These are phyloP conservation scores for Halophytophthora batemanensis DNA, from an alignment of 352 stramenopile genomes.

Conservation along the genomic window DNA sequence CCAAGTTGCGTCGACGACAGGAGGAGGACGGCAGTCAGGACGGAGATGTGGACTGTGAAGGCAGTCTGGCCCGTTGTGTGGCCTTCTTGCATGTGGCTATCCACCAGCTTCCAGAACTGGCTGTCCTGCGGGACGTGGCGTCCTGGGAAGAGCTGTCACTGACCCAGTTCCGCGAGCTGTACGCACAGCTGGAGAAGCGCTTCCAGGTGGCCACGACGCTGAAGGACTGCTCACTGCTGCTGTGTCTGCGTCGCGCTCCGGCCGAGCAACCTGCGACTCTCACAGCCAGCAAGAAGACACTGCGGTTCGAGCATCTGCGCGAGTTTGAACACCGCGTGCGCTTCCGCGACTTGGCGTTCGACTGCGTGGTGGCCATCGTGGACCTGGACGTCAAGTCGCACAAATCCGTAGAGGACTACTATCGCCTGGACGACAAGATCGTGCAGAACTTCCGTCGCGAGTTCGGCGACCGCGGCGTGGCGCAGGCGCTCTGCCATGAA, in stretches of 20 bases:
- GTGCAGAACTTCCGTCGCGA: conserved; percentile 50
- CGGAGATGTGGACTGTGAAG: conserved; percentile 43
- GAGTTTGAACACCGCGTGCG: conserved; percentile 66
- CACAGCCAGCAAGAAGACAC: conserved; percentile 8
- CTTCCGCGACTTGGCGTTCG: conserved; percentile 67
- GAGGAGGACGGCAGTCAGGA: conserved; percentile 13
- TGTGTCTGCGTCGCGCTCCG: conserved; percentile 58
- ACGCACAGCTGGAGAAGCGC: conserved; percentile 56
- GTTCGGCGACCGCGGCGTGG: conserved; percentile 32
- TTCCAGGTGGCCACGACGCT: conserved; percentile 84
- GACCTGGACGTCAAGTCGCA: conserved; percentile 87
- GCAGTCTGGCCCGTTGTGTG: conserved; percentile 41
- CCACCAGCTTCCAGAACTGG: conserved; percentile 33
- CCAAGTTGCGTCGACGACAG: conserved; percentile 8
- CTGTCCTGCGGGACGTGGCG: conserved; percentile 25
- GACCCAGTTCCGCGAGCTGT: conserved; percentile 43
- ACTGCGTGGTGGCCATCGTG: conserved; percentile 81
- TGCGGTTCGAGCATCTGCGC: conserved; percentile 57
- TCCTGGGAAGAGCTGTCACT: conserved; percentile 44
- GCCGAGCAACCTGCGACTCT: conserved; percentile 5
- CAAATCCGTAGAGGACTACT: conserved; percentile 84
- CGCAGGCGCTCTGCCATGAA: conserved; percentile 35
- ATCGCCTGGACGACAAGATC: conserved; percentile 78
- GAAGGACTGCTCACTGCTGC: conserved; percentile 81
- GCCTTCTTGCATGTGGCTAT: conserved; percentile 53